Evolutionary conservation across 2,329 filamentous ascomycete genomes (phyloP).

Genomic region (Biscogniauxia sp.): DNA sequence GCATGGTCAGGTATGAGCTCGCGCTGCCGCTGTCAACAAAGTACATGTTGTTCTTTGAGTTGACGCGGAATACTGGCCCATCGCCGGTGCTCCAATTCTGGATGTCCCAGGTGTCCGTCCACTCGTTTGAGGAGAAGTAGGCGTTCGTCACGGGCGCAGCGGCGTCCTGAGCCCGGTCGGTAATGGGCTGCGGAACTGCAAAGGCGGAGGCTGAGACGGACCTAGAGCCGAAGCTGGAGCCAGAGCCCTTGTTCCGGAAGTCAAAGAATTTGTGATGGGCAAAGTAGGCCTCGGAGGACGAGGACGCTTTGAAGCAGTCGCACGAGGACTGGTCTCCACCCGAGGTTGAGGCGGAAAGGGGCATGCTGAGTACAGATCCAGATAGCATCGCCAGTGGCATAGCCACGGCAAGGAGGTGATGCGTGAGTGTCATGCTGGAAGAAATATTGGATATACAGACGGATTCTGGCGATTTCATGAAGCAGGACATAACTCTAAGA

Average conservation of each 20-base stretch:
- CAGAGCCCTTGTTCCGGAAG: slow-evolving; percentile 37
- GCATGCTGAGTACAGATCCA: not conserved
- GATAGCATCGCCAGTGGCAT: not conserved
- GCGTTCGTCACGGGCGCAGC: slow-evolving; percentile 28
- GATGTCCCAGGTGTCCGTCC: slow-evolving; percentile 32
- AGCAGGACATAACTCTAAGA: not conserved
- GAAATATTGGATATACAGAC: not conserved
- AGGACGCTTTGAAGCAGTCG: slow-evolving; percentile 17
- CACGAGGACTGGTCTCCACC: slow-evolving; percentile 2
- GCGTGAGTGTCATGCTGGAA: not conserved
- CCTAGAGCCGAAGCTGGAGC: slow-evolving; percentile 9
- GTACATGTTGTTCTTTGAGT: slow-evolving; percentile 43
- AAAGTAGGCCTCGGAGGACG: slow-evolving; percentile 36
- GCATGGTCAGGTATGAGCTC: slow-evolving; percentile 45
- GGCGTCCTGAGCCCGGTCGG: slow-evolving; percentile 22
- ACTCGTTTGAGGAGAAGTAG: slow-evolving; percentile 33
- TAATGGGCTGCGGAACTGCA: slow-evolving; percentile 27
- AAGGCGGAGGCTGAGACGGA: not conserved
- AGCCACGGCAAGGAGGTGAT: not conserved
- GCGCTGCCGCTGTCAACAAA: slow-evolving; percentile 40
- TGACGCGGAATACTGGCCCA: slow-evolving; percentile 34
- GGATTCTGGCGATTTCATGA: not conserved
- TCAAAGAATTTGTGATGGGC: slow-evolving; percentile 48
- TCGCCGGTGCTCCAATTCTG: slow-evolving; percentile 23
- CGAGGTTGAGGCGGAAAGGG: not conserved